Evolutionary conservation across 2,329 filamentous ascomycete genomes (phyloP), one percentile per base, ranked within the genome.

Genomic region (Elsinoe arachidis): DNA sequence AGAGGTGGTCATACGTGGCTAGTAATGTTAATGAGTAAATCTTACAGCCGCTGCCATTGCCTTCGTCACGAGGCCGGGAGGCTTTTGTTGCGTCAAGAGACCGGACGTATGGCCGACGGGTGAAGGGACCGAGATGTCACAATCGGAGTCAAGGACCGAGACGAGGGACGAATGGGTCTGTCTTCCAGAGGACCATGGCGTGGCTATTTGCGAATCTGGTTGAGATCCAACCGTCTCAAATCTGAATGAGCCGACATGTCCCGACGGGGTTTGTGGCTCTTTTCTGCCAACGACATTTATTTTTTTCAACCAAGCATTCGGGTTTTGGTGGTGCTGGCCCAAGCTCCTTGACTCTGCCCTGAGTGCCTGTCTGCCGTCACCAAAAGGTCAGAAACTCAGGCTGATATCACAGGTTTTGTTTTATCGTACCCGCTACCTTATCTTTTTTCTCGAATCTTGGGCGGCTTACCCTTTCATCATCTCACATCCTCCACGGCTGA

Each of bases 201-300:
- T 30, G 26, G 15, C 37, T 5, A 17, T 39, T n/a, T 47, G 14
- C 1, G 3, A 21, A 23, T 34, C 47, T 52, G 47, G 47, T 52
- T 52, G 47, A 52, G 47, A 52, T 52, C 39, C 47, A 52, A 52
- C 47, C 26, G 47, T 52, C 26, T 37, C 47, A 47, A 26, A 26
- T 26, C 21, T 26, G 21, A 47, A 44, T 12, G 21, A 35, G 30
- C 47, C 47, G 26, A 21, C 30, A 15, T 35, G 23, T 51, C 46
- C 46, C 46, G 46, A 51, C 46, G 46, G 46, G 46, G 46, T 33
- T 26, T 26, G 3, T 3, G 23, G 23, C 23, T 26, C 23, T 26
- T 26, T 26, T 26, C 23, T 26, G 23, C 23, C 23, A 26, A 26
- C 23, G 23, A 30, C 7, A 30, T 30, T 30, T 7, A 7, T 30